Conservation (phyloP, 2,329 filamentous ascomycete genomes). For the Zalaria obscura region DNA sequence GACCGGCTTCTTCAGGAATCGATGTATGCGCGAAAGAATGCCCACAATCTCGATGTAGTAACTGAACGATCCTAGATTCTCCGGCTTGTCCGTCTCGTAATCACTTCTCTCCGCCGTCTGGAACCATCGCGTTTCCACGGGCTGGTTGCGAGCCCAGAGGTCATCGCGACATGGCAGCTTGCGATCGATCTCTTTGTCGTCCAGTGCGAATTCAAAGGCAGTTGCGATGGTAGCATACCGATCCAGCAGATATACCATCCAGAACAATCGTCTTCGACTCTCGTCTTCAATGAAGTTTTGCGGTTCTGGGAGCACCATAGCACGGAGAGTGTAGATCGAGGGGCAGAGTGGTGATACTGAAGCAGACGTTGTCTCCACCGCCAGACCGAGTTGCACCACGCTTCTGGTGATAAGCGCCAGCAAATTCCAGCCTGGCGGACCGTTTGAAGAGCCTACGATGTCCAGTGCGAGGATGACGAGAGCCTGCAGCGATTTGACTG, state of each 20-base stretch:
- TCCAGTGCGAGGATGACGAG: slow-evolving; percentile 78
- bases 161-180: slow-evolving; percentile 79
- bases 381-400: slow-evolving; percentile 74
- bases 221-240: slow-evolving; percentile 83
- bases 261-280: slow-evolving; percentile 69
- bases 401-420: slow-evolving; percentile 79
- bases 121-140: slow-evolving; percentile 78
- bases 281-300: slow-evolving; percentile 84
- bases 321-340: slow-evolving; percentile 79
- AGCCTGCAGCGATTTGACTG: slow-evolving; percentile 75
- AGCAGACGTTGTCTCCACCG: slow-evolving; percentile 68
- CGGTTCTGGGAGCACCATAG: slow-evolving; percentile 71
- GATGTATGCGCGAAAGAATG: slow-evolving; percentile 75
- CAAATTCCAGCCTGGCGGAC: slow-evolving; percentile 83
- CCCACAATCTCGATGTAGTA: slow-evolving; percentile 85
- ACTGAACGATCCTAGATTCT: slow-evolving; percentile 76
- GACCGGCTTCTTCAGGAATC: slow-evolving; percentile 76
- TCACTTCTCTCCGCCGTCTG: slow-evolving; percentile 26
- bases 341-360: slow-evolving; percentile 65
- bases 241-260: slow-evolving; percentile 87
- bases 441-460: slow-evolving; percentile 73
- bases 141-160: slow-evolving; percentile 68
- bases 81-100: slow-evolving; percentile 48
- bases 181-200: slow-evolving; percentile 81
- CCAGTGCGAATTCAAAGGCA: slow-evolving; percentile 79